A percentile compares a stretch with the other conserved stretches of the same genome.
These are phyloP conservation scores for Aureobasidium sp. DNA, from an alignment of 2,329 filamentous ascomycete species.

Conservation along the genomic window DNA sequence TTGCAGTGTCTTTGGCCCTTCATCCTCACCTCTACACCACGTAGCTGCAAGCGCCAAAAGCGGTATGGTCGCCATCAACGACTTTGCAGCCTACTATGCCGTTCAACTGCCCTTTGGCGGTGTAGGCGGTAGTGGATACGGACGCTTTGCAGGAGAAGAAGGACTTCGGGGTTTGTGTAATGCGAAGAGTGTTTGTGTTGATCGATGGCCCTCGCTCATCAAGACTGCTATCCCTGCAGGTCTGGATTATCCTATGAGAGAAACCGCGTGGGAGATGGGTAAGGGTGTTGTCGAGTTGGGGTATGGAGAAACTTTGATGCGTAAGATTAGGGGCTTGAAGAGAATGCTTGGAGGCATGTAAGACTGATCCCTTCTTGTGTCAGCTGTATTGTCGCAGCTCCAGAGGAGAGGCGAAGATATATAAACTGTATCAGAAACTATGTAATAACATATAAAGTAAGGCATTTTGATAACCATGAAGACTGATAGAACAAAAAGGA, in stretches of 20 bases:
- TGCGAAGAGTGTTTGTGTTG: slow-evolving; percentile 75
- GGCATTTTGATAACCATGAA: no score
- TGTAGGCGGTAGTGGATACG: slow-evolving; percentile 79
- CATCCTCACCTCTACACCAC: slow-evolving; percentile 47
- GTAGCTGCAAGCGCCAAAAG: slow-evolving; percentile 65
- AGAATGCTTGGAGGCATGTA: slow-evolving; percentile 24
- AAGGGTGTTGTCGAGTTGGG: slow-evolving; percentile 43
- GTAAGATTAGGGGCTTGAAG: slow-evolving; percentile 35
- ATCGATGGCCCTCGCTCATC: slow-evolving; percentile 52
- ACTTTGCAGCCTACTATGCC: slow-evolving; percentile 89
- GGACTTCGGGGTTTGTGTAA: slow-evolving; percentile 81
- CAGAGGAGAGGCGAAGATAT: no score
- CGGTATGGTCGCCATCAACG: slow-evolving; percentile 92
- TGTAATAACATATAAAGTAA: no score
- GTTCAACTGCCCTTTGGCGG: slow-evolving; percentile 93
- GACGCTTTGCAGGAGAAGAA: slow-evolving; percentile 85
- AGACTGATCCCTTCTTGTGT: no score
- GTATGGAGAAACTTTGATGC: slow-evolving; percentile 36
- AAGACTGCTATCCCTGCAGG: slow-evolving; percentile 73
- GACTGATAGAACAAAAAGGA: no score
- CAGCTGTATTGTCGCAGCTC: no score
- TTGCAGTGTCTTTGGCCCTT: slow-evolving; percentile 73
- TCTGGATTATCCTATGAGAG: slow-evolving; percentile 69
- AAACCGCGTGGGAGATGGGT: slow-evolving; percentile 35
- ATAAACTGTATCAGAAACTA: no score